Percentiles rank a stretch among this genome's conserved stretches.
Evolutionary conservation across 306 rosid genomes (phyloP).

Genomic region (Vigna radiata): DNA sequence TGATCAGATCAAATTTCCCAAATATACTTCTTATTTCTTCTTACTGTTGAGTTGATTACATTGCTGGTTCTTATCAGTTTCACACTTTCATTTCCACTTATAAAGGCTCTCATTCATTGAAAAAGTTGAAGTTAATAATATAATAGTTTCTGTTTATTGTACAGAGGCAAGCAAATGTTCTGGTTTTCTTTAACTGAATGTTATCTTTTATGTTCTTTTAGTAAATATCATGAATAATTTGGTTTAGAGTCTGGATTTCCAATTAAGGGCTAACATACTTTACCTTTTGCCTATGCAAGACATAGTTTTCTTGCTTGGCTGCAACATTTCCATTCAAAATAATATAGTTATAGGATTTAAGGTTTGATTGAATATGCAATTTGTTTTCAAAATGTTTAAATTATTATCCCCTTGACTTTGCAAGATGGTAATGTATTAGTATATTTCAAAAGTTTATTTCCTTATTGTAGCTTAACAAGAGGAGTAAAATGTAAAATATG

Average conservation of each 20-base stretch:
- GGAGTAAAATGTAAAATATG: conserved; percentile 27
- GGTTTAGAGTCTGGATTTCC: conserved; percentile 32
- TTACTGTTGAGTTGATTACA: too few species aligned
- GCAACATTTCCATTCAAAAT: conserved; percentile 27
- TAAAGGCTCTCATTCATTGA: conserved; percentile 2
- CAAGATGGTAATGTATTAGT: background rate
- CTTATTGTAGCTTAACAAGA: conserved; percentile 21
- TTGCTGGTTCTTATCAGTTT: background rate
- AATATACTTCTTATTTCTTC: too few species aligned
- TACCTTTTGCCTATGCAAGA: conserved; percentile 30
- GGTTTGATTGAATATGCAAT: conserved; percentile 10
- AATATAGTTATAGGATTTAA: conserved; percentile 8
- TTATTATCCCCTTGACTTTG: conserved; percentile 16
- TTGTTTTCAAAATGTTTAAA: background rate
- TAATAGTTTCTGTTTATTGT: conserved; percentile 2
- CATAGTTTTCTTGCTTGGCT: conserved; percentile 24
- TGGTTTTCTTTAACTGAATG: conserved; percentile 29
- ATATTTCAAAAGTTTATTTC: conserved; percentile 22
- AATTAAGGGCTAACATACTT: background rate
- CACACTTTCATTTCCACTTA: background rate
- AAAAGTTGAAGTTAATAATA: conserved; percentile 10
- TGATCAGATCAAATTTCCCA: too few species aligned
- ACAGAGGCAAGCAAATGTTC: background rate
- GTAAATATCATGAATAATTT: conserved; percentile 12
- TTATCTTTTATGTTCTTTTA: conserved; percentile 11